Evolutionary conservation across 1,284 basidiomycete species (phyloP).

Genomic region (Schizopora paradoxa): DNA sequence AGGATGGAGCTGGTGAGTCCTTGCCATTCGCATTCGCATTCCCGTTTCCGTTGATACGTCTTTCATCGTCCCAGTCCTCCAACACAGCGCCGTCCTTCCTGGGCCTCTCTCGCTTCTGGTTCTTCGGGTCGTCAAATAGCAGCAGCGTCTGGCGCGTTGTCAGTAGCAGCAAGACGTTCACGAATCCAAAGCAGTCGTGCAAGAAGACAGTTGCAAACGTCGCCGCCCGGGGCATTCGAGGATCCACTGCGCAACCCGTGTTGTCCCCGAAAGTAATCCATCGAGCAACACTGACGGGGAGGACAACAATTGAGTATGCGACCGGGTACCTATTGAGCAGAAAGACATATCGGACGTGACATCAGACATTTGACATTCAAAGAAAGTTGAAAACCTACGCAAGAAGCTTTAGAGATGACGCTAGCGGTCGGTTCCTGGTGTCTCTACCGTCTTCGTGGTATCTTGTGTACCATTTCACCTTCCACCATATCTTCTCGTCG

Average conservation of each 20-base stretch:
- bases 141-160: constrained; percentile 9
- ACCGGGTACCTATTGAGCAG: constrained; percentile 25
- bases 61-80: neutral
- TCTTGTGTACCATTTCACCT: constrained; percentile 18
- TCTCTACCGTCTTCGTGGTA: neutral
- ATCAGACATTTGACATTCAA: neutral
- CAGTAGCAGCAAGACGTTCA: constrained; percentile 12
- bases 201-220: constrained; percentile 30
- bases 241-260: no score
- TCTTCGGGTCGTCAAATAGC: constrained; percentile 7
- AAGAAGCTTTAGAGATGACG: constrained; percentile 6
- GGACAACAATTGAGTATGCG: constrained; percentile 25
- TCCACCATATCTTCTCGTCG: constrained; percentile 32
- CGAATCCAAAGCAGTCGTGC: constrained; percentile 20
- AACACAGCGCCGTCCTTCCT: neutral
- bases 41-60: neutral
- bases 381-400: constrained; percentile 9
- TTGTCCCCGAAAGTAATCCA: constrained; percentile 23
- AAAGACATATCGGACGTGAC: no score
- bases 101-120: neutral
- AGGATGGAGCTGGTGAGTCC: no score
- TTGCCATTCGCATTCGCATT: neutral
- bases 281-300: constrained; percentile 28
- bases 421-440: neutral
- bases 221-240: constrained; percentile 29